These are phyloP conservation scores for Colletotrichum theobromicola DNA, from an alignment of 2,329 filamentous ascomycete species.

Conservation along the genomic window DNA sequence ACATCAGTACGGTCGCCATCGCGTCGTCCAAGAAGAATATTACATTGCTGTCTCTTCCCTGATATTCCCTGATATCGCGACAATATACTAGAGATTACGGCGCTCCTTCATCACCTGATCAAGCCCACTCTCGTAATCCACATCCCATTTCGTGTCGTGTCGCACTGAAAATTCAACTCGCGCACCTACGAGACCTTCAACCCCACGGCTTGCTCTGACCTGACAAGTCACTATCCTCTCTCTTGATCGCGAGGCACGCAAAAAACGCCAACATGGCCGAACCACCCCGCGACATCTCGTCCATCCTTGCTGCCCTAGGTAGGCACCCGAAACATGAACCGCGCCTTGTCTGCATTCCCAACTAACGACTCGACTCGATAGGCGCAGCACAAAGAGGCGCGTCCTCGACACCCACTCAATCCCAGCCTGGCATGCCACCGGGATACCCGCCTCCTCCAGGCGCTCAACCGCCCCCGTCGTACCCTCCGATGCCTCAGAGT, in stretches of 20 bases:
- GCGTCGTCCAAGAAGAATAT: background rate
- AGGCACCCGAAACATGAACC: constrained; percentile 29
- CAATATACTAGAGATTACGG: background rate
- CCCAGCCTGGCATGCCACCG: constrained; percentile 40
- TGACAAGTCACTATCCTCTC: background rate
- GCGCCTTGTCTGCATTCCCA: constrained; percentile 13
- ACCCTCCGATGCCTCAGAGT: constrained; percentile 41
- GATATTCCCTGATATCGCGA: background rate
- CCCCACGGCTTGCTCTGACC: background rate
- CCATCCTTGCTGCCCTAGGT: constrained; percentile 55
- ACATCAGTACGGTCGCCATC: background rate
- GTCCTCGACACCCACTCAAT: constrained; percentile 46
- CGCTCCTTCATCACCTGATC: constrained; percentile 11
- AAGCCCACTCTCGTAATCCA: constrained; percentile 9
- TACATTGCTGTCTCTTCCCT: background rate
- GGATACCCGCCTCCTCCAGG: constrained; percentile 44
- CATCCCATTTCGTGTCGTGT: background rate
- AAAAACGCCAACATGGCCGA: constrained; percentile 38
- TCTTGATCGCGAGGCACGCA: background rate
- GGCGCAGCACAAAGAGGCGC: constrained; percentile 51
- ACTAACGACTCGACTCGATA: constrained; percentile 18
- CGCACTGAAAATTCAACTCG: constrained; percentile 15
- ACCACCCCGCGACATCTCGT: constrained; percentile 46
- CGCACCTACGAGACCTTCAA: constrained; percentile 2
- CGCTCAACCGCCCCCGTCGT: constrained; percentile 37